A percentile compares a stretch with the other conserved stretches of the same genome.
Conservation (phyloP, 2,329 filamentous ascomycete genomes). For the Colletotrichum paranaense region DNA sequence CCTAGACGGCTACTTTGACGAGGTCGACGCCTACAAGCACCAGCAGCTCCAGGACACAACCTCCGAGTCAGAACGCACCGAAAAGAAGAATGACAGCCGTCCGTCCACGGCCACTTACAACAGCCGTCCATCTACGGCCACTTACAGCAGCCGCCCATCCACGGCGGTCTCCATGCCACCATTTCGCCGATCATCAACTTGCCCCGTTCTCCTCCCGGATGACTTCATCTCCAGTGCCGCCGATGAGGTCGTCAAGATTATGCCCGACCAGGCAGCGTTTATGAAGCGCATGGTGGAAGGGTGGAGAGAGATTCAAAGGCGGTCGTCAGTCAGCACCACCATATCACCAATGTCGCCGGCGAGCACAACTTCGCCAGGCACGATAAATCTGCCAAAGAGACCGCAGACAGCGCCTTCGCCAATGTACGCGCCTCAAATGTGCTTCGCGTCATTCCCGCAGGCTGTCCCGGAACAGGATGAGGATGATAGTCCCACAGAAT, state of each 20-base stretch:
- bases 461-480: conserved; percentile 16
- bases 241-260: conserved; percentile 31
- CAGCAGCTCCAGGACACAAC: neutral
- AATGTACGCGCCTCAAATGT: conserved; percentile 10
- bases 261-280: conserved; percentile 31
- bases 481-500: conserved; percentile 11
- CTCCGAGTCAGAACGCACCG: conserved; percentile 8
- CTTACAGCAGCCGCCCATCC: conserved; percentile 2
- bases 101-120: neutral
- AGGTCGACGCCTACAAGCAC: neutral
- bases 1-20: conserved; percentile 19
- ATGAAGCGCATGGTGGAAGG: conserved; percentile 33
- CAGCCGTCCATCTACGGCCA: conserved; percentile 10
- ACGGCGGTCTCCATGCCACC: conserved; percentile 25
- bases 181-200: conserved; percentile 24
- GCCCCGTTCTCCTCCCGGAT: conserved; percentile 16
- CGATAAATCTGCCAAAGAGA: neutral
- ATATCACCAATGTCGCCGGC: neutral
- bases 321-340: conserved; percentile 9
- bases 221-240: conserved; percentile 28
- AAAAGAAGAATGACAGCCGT: conserved; percentile 7
- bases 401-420: conserved; percentile 25
- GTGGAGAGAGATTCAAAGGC: conserved; percentile 29
- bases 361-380: neutral
- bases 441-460: conserved; percentile 26